phyloP scores from a whole-genome alignment of 2,329 filamentous ascomycete species.

The Dendrostoma leiphaemia region DNA sequence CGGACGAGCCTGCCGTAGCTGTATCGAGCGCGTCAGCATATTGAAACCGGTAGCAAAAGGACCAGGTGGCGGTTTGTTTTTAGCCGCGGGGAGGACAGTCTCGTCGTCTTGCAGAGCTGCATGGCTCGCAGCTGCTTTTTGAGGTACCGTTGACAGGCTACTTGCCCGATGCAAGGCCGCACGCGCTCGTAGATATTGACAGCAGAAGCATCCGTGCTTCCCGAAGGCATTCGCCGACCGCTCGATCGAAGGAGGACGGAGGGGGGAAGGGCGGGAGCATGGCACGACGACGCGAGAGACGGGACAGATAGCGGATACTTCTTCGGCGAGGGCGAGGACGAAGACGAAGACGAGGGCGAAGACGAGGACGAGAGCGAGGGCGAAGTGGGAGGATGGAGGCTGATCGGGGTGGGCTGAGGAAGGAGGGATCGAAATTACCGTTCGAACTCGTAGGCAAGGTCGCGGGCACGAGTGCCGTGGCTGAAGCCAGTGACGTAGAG shows the following conservation, averaged over 20 bases:
- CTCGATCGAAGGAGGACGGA: conserved; percentile 44
- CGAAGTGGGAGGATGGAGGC: conserved; percentile 21
- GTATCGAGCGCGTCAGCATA: conserved; percentile 42
- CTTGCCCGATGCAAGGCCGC: conserved; percentile 33
- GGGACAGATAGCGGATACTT: conserved; percentile 26
- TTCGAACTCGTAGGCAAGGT: conserved; percentile 99
- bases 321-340: conserved; percentile 19
- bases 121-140: conserved; percentile 12
- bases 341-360: conserved; percentile 19
- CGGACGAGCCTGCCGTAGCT: conserved; percentile 98
- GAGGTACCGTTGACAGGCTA: conserved; percentile 30
- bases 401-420: conserved; percentile 25
- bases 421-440: conserved; percentile 74
- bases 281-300: conserved; percentile 17
- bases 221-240: conserved; percentile 38
- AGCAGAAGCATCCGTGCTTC: conserved; percentile 21
- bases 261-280: conserved; percentile 28
- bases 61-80: conserved; percentile 23
- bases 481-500: conserved; percentile 99
- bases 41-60: conserved; percentile 35
- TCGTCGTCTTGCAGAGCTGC: conserved; percentile 30
- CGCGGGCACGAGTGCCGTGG: conserved; percentile 96
- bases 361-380: conserved; percentile 19
- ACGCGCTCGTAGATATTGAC: conserved; percentile 1
- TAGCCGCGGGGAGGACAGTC: conserved; percentile 24